Evolutionary conservation across 345 rosid species (phyloP), one percentile per base, ranked within the genome.

Genomic region (Brassica nigra): DNA sequence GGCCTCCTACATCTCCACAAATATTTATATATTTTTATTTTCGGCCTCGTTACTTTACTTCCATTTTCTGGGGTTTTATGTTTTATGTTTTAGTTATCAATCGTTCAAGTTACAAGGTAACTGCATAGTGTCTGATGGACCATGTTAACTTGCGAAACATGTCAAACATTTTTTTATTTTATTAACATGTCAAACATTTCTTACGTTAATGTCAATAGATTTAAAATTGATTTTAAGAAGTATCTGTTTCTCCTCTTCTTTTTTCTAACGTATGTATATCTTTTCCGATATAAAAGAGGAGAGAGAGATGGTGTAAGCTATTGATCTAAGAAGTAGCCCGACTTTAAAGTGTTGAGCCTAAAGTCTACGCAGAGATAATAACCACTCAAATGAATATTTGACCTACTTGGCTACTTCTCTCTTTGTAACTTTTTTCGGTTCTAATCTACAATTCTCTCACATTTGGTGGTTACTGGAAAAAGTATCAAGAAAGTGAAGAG

Each of bases 301-400:
- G 74, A 66, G 59, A 63, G 33, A 57, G 62, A 49, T 16, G 12
- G 78, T 74, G 75, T 49, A 37, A 68, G 70, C 23, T 70, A 52
- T 75, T 75, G 80, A 75, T 76, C 33, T 52, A 12, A 3, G 80
- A 75, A 70, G 55, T 63, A 70, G 76, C 73, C 37, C 62, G 76
- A 64, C 76, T 70, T 71, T 55, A 70, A 80, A 75, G 79, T 64
- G 66, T 37, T 62, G 30, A 30, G 76, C 67, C 63, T 80, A 61
- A 76, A 70, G 73, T 76, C 80, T 76, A 76, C 8, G 68, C 16
- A 58, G 61, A 76, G 64, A 81, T 81, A 65, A 76, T 81, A 23
- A 15, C 77, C 70, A 81, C 77, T 81, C 77, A 66, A 76, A 64
- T 81, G 36, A 65, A 65, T 20, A 30, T 71, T 81, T 76, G 83